phyloP scores from a whole-genome alignment of 441 rosid species.

The Theobroma grandiflorum region DNA sequence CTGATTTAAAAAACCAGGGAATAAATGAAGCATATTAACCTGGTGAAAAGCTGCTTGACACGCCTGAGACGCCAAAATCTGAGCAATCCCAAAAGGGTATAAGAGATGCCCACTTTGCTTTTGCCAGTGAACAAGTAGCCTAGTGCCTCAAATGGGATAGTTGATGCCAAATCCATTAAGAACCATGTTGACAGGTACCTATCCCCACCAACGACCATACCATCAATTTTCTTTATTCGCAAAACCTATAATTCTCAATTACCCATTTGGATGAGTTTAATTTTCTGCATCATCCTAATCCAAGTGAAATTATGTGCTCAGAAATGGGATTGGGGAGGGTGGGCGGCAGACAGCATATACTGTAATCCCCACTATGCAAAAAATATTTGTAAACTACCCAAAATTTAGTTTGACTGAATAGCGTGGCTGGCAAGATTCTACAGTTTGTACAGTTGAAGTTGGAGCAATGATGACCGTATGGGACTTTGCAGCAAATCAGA shows the following conservation, averaged over 20 bases:
- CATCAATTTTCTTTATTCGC: neutral
- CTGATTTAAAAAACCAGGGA: neutral
- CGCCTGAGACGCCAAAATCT: constrained; percentile 75
- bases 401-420: neutral
- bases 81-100: constrained; percentile 62
- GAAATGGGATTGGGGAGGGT: neutral
- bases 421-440: neutral
- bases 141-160: constrained; percentile 63
- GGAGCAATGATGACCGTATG: constrained; percentile 7
- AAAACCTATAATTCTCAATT: neutral
- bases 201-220: neutral
- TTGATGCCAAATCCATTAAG: constrained; percentile 80
- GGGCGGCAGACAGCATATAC: neutral
- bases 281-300: neutral
- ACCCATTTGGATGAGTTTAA: neutral
- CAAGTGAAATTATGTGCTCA: neutral
- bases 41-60: constrained; percentile 65
- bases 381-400: neutral
- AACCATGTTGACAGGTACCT: constrained; percentile 80
- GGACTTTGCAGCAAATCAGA: neutral
- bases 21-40: constrained; percentile 33
- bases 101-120: constrained; percentile 52
- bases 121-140: constrained; percentile 63
- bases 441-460: neutral
- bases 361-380: neutral